Percentiles rank a stretch among this genome's conserved stretches.
Evolutionary conservation across 2,329 filamentous ascomycete genomes (phyloP).

Genomic region (Eutypella sp.): DNA sequence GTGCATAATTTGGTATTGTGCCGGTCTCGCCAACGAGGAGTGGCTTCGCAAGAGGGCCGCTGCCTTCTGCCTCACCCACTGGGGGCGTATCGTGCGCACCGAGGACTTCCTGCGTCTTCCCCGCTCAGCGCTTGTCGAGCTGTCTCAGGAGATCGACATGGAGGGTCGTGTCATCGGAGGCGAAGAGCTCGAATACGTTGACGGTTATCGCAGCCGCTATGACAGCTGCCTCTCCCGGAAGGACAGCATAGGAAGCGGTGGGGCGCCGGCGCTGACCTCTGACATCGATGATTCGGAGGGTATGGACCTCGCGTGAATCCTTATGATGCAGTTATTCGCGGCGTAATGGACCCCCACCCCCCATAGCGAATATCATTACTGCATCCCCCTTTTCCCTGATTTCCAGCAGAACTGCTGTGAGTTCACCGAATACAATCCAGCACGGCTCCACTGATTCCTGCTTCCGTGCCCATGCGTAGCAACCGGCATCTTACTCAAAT

Average conservation of each 20-base stretch:
- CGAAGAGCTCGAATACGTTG: slow-evolving; percentile 66
- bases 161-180: slow-evolving; percentile 89
- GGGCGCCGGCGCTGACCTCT: slow-evolving; percentile 52
- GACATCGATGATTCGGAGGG: slow-evolving; percentile 58
- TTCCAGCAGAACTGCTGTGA: too few relatives aligned
- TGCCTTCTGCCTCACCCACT: slow-evolving; percentile 84
- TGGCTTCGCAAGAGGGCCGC: slow-evolving; percentile 90
- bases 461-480: too few relatives aligned
- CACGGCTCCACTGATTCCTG: too few relatives aligned
- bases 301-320: slow-evolving; percentile 47
- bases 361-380: too few relatives aligned
- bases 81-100: slow-evolving; percentile 89
- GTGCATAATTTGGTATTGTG: slow-evolving; percentile 93
- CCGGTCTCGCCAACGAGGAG: slow-evolving; percentile 82
- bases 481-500: too few relatives aligned
- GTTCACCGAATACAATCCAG: too few relatives aligned
- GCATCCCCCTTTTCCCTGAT: too few relatives aligned
- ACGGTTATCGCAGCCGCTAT: slow-evolving; percentile 45
- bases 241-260: slow-evolving; percentile 55
- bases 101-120: slow-evolving; percentile 79
- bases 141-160: slow-evolving; percentile 88
- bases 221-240: slow-evolving; percentile 42
- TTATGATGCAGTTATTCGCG: too few relatives aligned
- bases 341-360: too few relatives aligned
- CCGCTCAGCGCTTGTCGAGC: slow-evolving; percentile 74